Base-by-base conservation (phyloP, 148 eudicot genomes). In the Dianthus caryophyllus region DNA sequence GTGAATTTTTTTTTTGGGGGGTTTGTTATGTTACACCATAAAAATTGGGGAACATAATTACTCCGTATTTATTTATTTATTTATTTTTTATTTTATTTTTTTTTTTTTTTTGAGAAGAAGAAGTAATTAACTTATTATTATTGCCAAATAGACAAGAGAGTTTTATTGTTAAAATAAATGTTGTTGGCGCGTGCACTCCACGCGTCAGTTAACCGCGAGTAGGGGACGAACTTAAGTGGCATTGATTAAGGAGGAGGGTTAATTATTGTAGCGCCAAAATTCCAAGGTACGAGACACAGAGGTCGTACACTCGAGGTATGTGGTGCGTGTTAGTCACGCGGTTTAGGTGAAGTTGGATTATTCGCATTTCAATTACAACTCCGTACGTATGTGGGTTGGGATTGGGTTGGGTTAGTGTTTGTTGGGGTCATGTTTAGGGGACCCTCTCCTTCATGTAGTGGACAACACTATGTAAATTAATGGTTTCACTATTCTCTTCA, bases 341-440 rank as follows among this genome's bases (percentile, higher is more conserved):
- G 39, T n/a, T 9, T 24, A 4, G 0, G 4, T 30, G 30, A 24
- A 18, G 14, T 61, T 25, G 63, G 24, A 6, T 20, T 65, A 62
- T 38, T 51, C 43, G 67, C 44, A 36, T 67, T 36, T 25, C 13
- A 17, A 27, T 56, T 60, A 72, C 69, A n/a, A n/a, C n/a, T n/a
- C n/a, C n/a, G n/a, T n/a, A n/a, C 38, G 38, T 33, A 33, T 33
- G 38, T 33, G 38, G 38, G 4, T 33, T 33, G 38, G 38, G 38
- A 2, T 3, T 33, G 49, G n/a, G n/a, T n/a, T 51, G 59, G 62
- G 76, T 82, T 64, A 78, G 63, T 55, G 31, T 66, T 41, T 74
- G 68, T 75, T 73, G 79, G 75, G 79, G 77, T 75, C 79, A 69
- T 70, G 81, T 73, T 70, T 69, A 64, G 49, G n/a, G 66, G 38